Base-by-base conservation (phyloP, 2,329 filamentous ascomycete species). In the Ophiostoma ulmi region DNA sequence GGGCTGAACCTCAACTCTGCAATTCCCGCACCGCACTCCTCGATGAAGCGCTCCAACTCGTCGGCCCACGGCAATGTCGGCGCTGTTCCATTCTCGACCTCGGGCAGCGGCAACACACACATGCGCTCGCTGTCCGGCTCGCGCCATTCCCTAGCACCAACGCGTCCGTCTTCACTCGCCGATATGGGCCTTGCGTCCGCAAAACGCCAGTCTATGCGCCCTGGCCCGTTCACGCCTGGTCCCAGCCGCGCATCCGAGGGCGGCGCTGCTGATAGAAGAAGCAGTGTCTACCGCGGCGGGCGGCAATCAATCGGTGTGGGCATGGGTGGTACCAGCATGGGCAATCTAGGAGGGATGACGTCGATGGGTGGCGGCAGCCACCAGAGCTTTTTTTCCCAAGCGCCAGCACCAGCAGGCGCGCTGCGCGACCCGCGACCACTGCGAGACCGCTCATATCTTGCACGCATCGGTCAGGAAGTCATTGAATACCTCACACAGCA, bases 321-420 rank as follows among this genome's bases (percentile, higher is more conserved):
- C 41, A 68, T 68, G 68, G 36, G 41, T 31, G 84, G 83, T 61
- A 86, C 93, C 80, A 86, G 88, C 14, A 66, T 69, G 69, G 69
- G 69, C 22, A 69, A 70, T 36, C 82, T 88, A 85, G 85, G 84
- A 17, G 84, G 84, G 70, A 87, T 87, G 85, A 88, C 93, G 80
- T 69, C 61, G 11, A 71, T 70, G 69, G 70, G 69, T 11, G 71
- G 73, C 75, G 87, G 84, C 52, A 78, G 84, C 68, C 92, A 95
- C 75, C 94, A 97, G 79, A 97, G 93, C 73, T 98, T 99, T 83
- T 99, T 99, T 80, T 91, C 94, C 75, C 92, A 94, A 73, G 92
- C 89, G 31, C 92, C 93, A 3, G 88, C 90, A 71, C 87, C 91
- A 4, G 93, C 93, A 1, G 92, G 92, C 72, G 90, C 94, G 2